phyloP scores from a whole-genome alignment of 148 eudicot genomes.

The Persicaria maculosa region DNA sequence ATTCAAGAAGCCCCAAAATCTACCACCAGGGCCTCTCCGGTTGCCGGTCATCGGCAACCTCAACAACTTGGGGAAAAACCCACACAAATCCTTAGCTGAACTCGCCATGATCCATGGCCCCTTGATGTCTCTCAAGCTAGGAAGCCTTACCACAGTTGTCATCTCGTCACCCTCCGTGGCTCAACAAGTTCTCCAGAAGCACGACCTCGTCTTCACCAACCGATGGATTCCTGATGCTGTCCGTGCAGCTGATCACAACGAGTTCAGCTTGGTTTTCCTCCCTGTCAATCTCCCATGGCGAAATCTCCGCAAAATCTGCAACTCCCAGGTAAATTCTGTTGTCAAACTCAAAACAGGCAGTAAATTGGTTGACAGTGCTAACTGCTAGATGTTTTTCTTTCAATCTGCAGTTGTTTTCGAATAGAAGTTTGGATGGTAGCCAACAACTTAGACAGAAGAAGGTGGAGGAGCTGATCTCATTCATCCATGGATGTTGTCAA shows the following conservation, averaged over 20 bases:
- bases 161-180: not conserved
- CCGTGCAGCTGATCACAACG: not conserved
- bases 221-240: not conserved
- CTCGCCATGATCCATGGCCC: not conserved
- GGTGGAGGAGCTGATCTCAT: not conserved
- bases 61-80: not conserved
- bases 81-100: not conserved
- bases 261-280: not conserved
- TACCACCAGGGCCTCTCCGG: not conserved
- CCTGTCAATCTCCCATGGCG: not conserved
- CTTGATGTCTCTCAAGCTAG: not conserved
- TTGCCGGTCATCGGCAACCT: constrained; percentile 7
- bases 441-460: not conserved
- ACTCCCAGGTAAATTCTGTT: not conserved
- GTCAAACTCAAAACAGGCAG: too few relatives aligned
- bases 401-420: not conserved
- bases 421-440: not conserved
- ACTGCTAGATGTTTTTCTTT: not conserved
- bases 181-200: not conserved
- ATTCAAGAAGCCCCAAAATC: not conserved
- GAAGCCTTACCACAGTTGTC: not conserved
- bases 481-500: not conserved
- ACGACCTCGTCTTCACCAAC: not conserved
- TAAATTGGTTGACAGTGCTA: too few relatives aligned
- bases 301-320: not conserved